These are phyloP conservation scores for Agrocybe pediades DNA, from an alignment of 768 basidiomycete species.

Conservation along the genomic window DNA sequence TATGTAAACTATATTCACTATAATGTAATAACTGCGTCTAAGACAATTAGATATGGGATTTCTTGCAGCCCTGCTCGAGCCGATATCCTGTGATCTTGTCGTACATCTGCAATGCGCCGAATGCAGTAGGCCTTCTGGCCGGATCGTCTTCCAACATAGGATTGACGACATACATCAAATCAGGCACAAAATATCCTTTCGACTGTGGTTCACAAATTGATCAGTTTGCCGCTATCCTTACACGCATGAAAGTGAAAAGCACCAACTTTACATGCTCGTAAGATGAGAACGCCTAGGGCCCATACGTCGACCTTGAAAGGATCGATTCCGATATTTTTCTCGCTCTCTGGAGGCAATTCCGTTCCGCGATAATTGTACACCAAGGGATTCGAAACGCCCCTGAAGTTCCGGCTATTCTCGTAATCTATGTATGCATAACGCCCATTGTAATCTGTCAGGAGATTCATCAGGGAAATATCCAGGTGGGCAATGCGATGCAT, in stretches of 20 bases:
- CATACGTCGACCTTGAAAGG: slow-evolving; percentile 78
- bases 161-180: slow-evolving; percentile 54
- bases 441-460: slow-evolving; percentile 65
- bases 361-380: slow-evolving; percentile 54
- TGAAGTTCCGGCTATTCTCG: slow-evolving; percentile 62
- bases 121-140: slow-evolving; percentile 51
- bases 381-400: slow-evolving; percentile 34
- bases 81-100: slow-evolving; percentile 46
- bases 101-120: slow-evolving; percentile 51
- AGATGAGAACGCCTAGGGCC: slow-evolving; percentile 66
- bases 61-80: slow-evolving; percentile 19
- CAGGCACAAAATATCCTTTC: slow-evolving; percentile 57
- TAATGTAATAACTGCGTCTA: not conserved
- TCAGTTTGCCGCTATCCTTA: not conserved
- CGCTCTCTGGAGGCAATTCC: slow-evolving; percentile 73
- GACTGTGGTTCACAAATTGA: slow-evolving; percentile 37
- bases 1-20: slow-evolving; percentile 12
- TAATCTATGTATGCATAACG: slow-evolving; percentile 77
- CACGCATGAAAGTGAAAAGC: not conserved
- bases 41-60: slow-evolving; percentile 7
- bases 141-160: slow-evolving; percentile 62
- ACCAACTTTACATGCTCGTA: slow-evolving; percentile 66
- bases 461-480: slow-evolving; percentile 71
- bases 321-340: slow-evolving; percentile 47
- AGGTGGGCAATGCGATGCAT: slow-evolving; percentile 64